Evolutionary conservation across 2,329 filamentous ascomycete genomes (phyloP).

Genomic region (Colletotrichum higginsianum): DNA sequence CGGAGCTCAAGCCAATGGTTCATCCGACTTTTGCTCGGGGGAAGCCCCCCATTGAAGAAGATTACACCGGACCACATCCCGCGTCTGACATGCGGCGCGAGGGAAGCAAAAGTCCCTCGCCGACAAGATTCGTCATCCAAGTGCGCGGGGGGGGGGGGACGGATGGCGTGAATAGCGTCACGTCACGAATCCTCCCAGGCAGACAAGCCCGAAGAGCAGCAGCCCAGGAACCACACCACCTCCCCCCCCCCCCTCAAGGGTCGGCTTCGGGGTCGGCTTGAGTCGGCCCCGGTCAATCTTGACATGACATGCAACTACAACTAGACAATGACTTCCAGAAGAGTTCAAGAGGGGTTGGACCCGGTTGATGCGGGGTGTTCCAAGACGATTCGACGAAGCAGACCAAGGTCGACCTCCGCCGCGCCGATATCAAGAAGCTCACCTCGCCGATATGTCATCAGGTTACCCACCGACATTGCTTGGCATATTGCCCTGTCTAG

Average conservation of each 20-base stretch:
- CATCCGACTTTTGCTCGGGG: neutral
- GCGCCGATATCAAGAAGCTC: neutral
- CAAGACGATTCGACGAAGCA: too few species aligned
- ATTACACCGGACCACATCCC: neutral
- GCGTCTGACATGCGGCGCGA: neutral
- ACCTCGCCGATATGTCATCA: constrained; percentile 13
- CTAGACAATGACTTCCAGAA: neutral
- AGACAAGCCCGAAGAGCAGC: neutral
- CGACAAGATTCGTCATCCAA: neutral
- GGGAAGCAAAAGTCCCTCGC: neutral
- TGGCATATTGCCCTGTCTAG: constrained; percentile 29
- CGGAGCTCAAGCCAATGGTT: neutral
- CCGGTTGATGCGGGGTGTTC: neutral
- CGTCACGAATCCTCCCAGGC: neutral
- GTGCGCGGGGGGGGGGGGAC: neutral
- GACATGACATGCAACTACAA: too few species aligned
- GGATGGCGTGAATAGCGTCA: neutral
- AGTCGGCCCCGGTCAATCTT: neutral
- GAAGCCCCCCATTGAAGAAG: neutral
- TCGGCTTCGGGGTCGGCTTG: neutral
- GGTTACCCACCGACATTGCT: constrained; percentile 18
- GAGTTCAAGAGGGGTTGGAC: too few species aligned
- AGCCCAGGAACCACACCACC: too few species aligned
- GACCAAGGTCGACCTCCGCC: neutral
- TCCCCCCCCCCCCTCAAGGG: too few species aligned